Evolutionary conservation across 805 yeast species (phyloP), one percentile per base, ranked within the genome.

Genomic region (Saturnispora galanensis): DNA sequence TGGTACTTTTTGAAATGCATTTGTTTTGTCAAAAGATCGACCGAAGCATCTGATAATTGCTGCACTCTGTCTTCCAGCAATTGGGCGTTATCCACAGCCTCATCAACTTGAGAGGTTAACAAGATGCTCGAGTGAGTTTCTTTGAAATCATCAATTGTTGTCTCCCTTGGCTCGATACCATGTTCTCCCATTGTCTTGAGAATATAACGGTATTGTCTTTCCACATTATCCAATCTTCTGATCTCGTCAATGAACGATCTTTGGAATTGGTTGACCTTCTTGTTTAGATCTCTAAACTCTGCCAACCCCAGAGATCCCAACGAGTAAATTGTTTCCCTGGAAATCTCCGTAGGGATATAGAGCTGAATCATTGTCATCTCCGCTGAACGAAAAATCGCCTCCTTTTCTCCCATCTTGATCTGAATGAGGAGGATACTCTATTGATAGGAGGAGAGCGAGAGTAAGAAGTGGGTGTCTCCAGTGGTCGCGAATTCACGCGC

Each of bases 301-400:
- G 94, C 74, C 47, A 79, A 66, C 31, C 95, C 94, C 55, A 85
- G 69, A 50, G 85, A 83, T 6, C 98, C 99, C 34, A 93, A 68
- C n/a, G 87, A 75, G 54, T 85, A 78, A 15, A 88, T 80, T 5
- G 88, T 77, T 52, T 88, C 95, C 53, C 97, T 72, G 13, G 94
- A 75, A 41, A 85, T 80, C 65, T 93, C 99, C 31, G 86, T 79
- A 13, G 97, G 94, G 48, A 93, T 80, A 63, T 86, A 90, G 56
- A 93, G 69, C 68, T 93, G 96, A 45, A 90, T 80, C 59, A 89
- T 74, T 41, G 95, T 77, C 97, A 93, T 94, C 58, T 84, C 95
- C 84, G 97, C 98, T 49, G 98, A 90, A 73, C 62, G 62, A 55
- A 58, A 58, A 52, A 58, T 58, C 12, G 62, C 62, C 47, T 58